Conservation (phyloP, 257 asterid genomes). For the Solanum sitiens region DNA sequence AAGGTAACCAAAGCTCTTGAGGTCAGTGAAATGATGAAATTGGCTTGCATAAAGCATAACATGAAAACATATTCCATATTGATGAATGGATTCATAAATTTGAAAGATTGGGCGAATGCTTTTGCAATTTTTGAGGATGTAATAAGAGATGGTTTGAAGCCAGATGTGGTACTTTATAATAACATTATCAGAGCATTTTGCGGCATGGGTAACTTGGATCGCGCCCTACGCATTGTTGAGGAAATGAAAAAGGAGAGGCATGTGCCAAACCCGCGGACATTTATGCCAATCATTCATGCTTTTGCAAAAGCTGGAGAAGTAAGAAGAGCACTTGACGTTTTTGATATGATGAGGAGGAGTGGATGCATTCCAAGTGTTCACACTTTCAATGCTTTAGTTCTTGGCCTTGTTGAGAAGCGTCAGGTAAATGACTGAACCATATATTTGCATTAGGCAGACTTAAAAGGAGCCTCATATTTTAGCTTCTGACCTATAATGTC, state of each 20-base stretch:
- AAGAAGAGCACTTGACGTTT: slow-evolving; percentile 56
- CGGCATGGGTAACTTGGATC: slow-evolving; percentile 90
- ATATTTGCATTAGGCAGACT: background rate
- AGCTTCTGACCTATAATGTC: background rate
- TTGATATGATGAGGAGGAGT: slow-evolving; percentile 77
- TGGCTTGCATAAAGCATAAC: slow-evolving; percentile 68
- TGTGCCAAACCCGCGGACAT: slow-evolving; percentile 71
- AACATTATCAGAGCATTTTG: slow-evolving; percentile 81
- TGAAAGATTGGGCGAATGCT: slow-evolving; percentile 95
- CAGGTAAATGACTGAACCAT: slow-evolving; percentile 37
- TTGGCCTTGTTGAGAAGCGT: slow-evolving; percentile 85
- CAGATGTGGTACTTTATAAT: slow-evolving; percentile 85
- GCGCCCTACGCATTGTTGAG: slow-evolving; percentile 78
- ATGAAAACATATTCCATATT: slow-evolving; percentile 94
- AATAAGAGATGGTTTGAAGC: slow-evolving; percentile 69
- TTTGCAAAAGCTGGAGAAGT: slow-evolving; percentile 77
- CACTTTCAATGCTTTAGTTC: slow-evolving; percentile 72
- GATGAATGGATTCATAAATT: slow-evolving; percentile 75
- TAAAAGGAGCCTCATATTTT: background rate
- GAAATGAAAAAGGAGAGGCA: slow-evolving; percentile 74
- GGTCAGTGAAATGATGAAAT: slow-evolving; percentile 67
- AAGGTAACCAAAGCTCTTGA: slow-evolving; percentile 83
- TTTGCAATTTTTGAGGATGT: slow-evolving; percentile 90
- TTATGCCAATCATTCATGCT: slow-evolving; percentile 87
- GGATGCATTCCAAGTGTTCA: slow-evolving; percentile 94